phyloP scores from a whole-genome alignment of 1,284 basidiomycete genomes.

The Cystobasidium sp. region DNA sequence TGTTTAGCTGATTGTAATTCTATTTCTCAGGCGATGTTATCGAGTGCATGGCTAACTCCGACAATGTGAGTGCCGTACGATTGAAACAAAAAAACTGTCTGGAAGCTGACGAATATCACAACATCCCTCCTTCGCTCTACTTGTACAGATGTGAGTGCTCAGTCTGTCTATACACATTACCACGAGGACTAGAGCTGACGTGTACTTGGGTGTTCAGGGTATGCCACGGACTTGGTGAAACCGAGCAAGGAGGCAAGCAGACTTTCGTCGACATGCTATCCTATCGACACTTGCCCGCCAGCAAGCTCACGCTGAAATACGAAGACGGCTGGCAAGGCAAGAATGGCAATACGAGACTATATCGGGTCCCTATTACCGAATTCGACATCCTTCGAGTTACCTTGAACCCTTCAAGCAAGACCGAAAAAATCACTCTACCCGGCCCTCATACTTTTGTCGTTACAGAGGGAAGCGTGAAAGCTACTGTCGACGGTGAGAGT shows the following conservation, averaged over 20 bases:
- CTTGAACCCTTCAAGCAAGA: constrained; percentile 1
- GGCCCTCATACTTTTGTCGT: constrained; percentile 48
- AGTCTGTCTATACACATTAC: too few relatives aligned
- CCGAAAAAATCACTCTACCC: constrained; percentile 44
- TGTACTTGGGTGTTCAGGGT: constrained; percentile 40
- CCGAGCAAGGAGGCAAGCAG: constrained; percentile 46
- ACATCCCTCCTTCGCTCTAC: background rate
- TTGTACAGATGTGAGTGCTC: constrained; percentile 4
- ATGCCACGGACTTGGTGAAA: constrained; percentile 47
- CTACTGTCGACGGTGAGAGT: constrained; percentile 34
- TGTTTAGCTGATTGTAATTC: constrained; percentile 39
- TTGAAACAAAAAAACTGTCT: background rate
- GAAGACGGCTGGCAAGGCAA: constrained; percentile 44
- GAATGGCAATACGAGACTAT: constrained; percentile 44
- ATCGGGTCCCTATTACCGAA: constrained; percentile 48
- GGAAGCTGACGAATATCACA: background rate
- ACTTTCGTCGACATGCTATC: constrained; percentile 51
- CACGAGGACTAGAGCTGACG: background rate
- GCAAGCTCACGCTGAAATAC: constrained; percentile 45
- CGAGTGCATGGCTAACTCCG: constrained; percentile 50
- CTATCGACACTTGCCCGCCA: constrained; percentile 48
- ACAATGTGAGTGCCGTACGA: constrained; percentile 19
- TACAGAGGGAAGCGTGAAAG: constrained; percentile 43
- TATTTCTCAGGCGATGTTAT: constrained; percentile 47
- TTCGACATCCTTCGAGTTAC: constrained; percentile 40